Conservation (phyloP, 441 rosid species). For the Kokia cookei region DNA sequence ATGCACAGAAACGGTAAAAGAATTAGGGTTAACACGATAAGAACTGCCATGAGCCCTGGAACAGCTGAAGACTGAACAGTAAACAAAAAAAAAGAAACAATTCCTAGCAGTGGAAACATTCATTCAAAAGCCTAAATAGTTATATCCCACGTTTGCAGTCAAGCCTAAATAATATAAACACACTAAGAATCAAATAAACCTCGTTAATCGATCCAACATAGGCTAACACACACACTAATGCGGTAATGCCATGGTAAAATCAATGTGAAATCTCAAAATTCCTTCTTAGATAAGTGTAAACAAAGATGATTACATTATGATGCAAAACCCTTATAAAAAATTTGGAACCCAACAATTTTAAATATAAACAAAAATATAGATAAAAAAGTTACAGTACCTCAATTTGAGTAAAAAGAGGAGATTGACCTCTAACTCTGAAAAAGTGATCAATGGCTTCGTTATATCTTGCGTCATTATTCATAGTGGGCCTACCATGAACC, state of each 20-base stretch:
- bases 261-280: neutral
- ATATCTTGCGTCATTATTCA: constrained; percentile 18
- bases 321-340: neutral
- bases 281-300: neutral
- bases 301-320: neutral
- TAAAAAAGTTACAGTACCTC: constrained; percentile 34
- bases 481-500: constrained; percentile 25
- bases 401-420: constrained; percentile 44
- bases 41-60: neutral
- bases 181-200: neutral
- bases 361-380: neutral
- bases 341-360: neutral
- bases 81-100: neutral
- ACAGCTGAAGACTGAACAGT: too few species aligned
- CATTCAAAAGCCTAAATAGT: neutral
- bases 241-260: neutral
- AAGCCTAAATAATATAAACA: neutral
- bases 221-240: neutral
- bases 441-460: constrained; percentile 68
- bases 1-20: neutral
- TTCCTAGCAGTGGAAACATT: neutral
- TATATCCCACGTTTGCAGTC: too few species aligned
- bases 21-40: neutral
- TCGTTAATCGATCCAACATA: neutral
- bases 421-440: constrained; percentile 42